Base-by-base conservation (phyloP, 2,329 filamentous ascomycete genomes). In the Talaromyces amestolkiae region DNA sequence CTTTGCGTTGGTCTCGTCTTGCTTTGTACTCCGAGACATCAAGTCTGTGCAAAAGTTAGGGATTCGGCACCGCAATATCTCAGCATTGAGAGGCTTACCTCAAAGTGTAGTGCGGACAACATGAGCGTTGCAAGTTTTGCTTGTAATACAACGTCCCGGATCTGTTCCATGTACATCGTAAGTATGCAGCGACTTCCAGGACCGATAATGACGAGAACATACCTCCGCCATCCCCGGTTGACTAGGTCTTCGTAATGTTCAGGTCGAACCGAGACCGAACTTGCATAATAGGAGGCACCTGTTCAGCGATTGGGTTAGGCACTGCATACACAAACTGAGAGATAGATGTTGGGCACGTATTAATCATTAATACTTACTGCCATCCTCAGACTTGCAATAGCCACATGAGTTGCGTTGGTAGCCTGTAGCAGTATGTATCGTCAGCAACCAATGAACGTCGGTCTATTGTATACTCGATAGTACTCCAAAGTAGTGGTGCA, bases 21-120 rank as follows among this genome's bases (percentile, higher is more conserved):
- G 81, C 72, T 65, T 76, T 76, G 70, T 79, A 83, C 33, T 74
- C 76, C 3, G 76, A 71, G 1, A 77, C 80, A 69, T 81, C 77
- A 53, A 83, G 73, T 58, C 79, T 81, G 51, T 3, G 24, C 6
- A 10, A 3, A 24, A 5, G 13, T 53, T 53, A 53, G 2, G 33
- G 27, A n/a, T 2, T 33, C 2, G 54, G 3, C n/a, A 39, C 6
- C n/a, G 33, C 31, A 51, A 37, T 3, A 15, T 22, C 24, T 15
- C 19, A 22, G 19, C 54, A 37, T 6, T 7, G 56, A 22, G 33
- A 17, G 22, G 45, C 68, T 31, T 66, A 81, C 79, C 81, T 79
- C 68, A 83, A 75, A 13, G 81, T 83, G 69, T 83, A 98, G 74
- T 97, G 93, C 53, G 93, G 93, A 76, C 95, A 99, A 73, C 95